A percentile compares a stretch with the other conserved stretches of the same genome.
Conservation (phyloP, 805 yeast genomes). For the Kodamaea jinghongensis region DNA sequence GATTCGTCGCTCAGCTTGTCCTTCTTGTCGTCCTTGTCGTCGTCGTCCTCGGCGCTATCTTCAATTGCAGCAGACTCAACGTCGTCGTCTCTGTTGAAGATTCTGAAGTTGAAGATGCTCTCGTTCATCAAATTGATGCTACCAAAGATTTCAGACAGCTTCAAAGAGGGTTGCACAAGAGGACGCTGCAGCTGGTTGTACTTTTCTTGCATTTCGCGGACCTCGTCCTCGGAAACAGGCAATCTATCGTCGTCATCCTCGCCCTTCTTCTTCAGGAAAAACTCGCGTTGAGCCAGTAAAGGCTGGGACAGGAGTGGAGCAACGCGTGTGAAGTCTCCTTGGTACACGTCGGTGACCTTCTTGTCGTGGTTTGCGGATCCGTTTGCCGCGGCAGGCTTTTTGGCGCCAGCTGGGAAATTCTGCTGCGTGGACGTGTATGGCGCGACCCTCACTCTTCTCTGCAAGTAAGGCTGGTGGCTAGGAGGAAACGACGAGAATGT, state of each 20-base stretch:
- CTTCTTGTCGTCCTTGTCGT: neutral
- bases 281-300: conserved; percentile 45
- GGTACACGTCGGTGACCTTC: conserved; percentile 50
- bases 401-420: conserved; percentile 2
- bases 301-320: conserved; percentile 55
- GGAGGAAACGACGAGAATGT: conserved; percentile 11
- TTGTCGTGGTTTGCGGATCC: conserved; percentile 1
- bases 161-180: neutral
- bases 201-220: conserved; percentile 31
- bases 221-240: conserved; percentile 30
- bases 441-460: conserved; percentile 12
- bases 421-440: conserved; percentile 11
- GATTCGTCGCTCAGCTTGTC: neutral
- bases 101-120: conserved; percentile 33
- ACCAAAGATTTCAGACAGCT: conserved; percentile 30
- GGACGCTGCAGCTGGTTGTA: conserved; percentile 12
- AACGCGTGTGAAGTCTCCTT: conserved; percentile 42
- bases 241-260: conserved; percentile 23
- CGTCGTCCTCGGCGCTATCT: conserved; percentile 5
- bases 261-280: conserved; percentile 22
- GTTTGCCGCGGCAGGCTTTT: conserved; percentile 1
- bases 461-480: conserved; percentile 1
- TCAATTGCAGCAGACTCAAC: conserved; percentile 9
- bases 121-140: conserved; percentile 37
- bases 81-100: conserved; percentile 18